Evolutionary conservation across 768 basidiomycete genomes (phyloP).

Genomic region (Fistulinella prunicolor): DNA sequence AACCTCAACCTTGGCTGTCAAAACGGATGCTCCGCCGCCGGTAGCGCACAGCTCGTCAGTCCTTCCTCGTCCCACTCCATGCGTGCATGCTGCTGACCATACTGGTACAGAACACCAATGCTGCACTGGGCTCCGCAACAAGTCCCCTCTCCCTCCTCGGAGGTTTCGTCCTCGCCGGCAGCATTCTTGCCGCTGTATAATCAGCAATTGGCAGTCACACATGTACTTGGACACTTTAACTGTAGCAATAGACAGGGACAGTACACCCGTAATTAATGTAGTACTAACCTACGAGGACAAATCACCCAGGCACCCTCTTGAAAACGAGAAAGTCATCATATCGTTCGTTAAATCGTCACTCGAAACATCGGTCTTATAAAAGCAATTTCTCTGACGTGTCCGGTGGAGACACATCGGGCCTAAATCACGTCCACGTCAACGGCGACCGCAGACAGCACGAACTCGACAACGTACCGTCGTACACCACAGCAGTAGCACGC

Average conservation of each 20-base stretch:
- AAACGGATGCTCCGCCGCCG: conserved; percentile 20
- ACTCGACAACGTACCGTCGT: conserved; percentile 32
- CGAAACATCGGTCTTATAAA: background rate
- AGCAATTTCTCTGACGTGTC: background rate
- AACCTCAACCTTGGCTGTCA: conserved; percentile 25
- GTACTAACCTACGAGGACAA: too few relatives aligned
- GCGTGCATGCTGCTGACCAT: background rate
- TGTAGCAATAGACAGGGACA: conserved; percentile 15
- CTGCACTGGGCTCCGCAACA: conserved; percentile 18
- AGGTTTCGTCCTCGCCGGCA: conserved; percentile 18
- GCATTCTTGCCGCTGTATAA: conserved; percentile 21
- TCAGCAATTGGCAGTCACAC: too few relatives aligned
- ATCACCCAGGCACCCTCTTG: too few relatives aligned
- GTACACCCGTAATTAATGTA: conserved; percentile 2
- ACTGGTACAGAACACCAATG: conserved; percentile 18
- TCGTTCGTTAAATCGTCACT: background rate
- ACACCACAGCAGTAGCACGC: conserved; percentile 70
- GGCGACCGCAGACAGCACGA: background rate
- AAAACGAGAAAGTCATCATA: too few relatives aligned
- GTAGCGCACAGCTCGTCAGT: conserved; percentile 23
- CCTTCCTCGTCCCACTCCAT: background rate
- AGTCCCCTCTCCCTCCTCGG: conserved; percentile 21
- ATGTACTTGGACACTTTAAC: conserved; percentile 10
- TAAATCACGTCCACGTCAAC: conserved; percentile 8
- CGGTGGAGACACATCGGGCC: background rate